Evolutionary conservation across 331 rosid species (phyloP).

Genomic region (Quercus tomentella): DNA sequence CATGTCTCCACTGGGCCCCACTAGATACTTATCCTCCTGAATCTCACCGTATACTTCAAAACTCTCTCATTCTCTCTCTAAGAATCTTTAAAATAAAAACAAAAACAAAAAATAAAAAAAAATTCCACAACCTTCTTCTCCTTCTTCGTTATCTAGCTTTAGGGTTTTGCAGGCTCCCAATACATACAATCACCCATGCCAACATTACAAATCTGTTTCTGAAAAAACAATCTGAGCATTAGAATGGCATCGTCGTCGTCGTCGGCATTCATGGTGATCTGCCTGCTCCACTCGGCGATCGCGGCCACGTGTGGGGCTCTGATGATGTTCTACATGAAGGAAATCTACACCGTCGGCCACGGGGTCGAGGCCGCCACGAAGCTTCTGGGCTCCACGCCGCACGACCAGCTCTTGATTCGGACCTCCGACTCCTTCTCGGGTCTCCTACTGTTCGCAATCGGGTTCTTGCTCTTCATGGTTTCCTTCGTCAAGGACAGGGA

Average conservation of each 20-base stretch:
- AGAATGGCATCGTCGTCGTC: slow-evolving; percentile 6
- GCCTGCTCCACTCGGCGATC: slow-evolving; percentile 70
- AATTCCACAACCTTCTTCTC: not conserved
- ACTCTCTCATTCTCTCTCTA: not conserved
- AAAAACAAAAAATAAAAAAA: not conserved
- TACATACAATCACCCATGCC: not conserved
- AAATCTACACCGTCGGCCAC: slow-evolving; percentile 77
- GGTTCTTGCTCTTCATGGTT: slow-evolving; percentile 83
- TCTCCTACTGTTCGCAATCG: slow-evolving; percentile 70
- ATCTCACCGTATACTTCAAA: not conserved
- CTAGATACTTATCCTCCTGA: slow-evolving; percentile 34
- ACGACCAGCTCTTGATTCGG: slow-evolving; percentile 85
- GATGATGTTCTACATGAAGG: slow-evolving; percentile 97
- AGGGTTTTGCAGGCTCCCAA: not conserved
- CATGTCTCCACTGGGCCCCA: slow-evolving; percentile 24
- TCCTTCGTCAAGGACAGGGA: slow-evolving; percentile 76
- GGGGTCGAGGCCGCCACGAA: slow-evolving; percentile 58
- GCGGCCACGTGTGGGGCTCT: slow-evolving; percentile 66
- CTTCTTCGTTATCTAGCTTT: not conserved
- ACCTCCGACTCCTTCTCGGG: slow-evolving; percentile 97
- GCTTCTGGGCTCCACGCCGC: slow-evolving; percentile 90
- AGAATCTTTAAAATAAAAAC: not conserved
- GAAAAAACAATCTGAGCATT: not conserved
- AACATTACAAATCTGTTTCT: not conserved
- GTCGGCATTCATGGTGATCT: slow-evolving; percentile 67